Evolutionary conservation across 1,139 yeast species (phyloP).

Genomic region (Hanseniaspora gamundiae): DNA sequence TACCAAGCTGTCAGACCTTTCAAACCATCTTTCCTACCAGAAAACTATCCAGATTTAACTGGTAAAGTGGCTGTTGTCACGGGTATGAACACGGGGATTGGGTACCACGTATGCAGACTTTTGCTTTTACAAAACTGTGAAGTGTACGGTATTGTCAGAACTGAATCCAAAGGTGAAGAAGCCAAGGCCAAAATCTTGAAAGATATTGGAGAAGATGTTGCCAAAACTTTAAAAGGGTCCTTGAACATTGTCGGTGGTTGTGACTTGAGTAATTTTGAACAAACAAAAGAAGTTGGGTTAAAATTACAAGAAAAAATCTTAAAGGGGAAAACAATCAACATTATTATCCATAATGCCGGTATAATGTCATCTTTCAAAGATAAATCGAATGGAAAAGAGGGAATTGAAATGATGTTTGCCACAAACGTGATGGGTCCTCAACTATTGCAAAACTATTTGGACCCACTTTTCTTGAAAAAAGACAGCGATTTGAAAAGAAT

Average conservation of each 20-base stretch:
- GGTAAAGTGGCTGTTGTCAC: slow-evolving; percentile 34
- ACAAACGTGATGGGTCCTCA: slow-evolving; percentile 40
- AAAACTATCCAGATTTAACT: slow-evolving; percentile 33
- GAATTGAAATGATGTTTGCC: slow-evolving; percentile 37
- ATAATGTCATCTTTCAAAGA: slow-evolving; percentile 34
- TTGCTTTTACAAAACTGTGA: slow-evolving; percentile 34
- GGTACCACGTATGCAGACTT: slow-evolving; percentile 30
- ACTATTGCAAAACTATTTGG: slow-evolving; percentile 33
- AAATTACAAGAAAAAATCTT: slow-evolving; percentile 18
- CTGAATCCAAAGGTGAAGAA: slow-evolving; percentile 24
- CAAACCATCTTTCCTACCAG: slow-evolving; percentile 25
- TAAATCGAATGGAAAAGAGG: slow-evolving; percentile 28
- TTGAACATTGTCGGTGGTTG: slow-evolving; percentile 20
- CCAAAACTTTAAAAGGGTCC: slow-evolving; percentile 15
- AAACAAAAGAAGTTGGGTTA: slow-evolving; percentile 32
- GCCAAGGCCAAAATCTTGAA: slow-evolving; percentile 26
- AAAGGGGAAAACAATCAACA: slow-evolving; percentile 24
- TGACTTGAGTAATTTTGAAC: slow-evolving; percentile 35
- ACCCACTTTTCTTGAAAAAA: slow-evolving; percentile 29
- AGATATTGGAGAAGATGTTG: slow-evolving; percentile 12
- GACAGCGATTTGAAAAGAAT: slow-evolving; percentile 26
- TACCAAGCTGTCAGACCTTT: slow-evolving; percentile 17
- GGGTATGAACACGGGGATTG: slow-evolving; percentile 39
- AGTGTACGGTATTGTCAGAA: slow-evolving; percentile 33
- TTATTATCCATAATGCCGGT: slow-evolving; percentile 42